Conservation (phyloP, 805 yeast genomes). For the Wickerhamiella musiphila region DNA sequence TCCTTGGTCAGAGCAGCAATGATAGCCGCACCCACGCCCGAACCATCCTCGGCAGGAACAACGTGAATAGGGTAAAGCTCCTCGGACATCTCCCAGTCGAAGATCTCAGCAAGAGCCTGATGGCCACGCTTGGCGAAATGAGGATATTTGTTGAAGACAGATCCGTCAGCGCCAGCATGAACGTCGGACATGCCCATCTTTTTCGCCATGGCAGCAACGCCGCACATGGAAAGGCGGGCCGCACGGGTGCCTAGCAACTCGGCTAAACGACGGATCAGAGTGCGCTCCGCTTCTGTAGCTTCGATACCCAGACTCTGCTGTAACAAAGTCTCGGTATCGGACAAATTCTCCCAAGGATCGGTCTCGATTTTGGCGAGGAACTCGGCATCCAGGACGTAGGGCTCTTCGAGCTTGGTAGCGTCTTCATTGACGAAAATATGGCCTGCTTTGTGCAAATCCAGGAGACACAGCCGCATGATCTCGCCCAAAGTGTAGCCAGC, state of each 20-base stretch:
- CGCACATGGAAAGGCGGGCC: constrained; percentile 83
- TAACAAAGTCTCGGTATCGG: constrained; percentile 56
- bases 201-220: constrained; percentile 83
- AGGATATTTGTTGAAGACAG: constrained; percentile 88
- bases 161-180: constrained; percentile 94
- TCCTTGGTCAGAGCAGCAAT: constrained; percentile 87
- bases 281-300: constrained; percentile 64
- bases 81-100: constrained; percentile 47
- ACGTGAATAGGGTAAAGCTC: constrained; percentile 65
- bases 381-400: constrained; percentile 76
- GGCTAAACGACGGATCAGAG: constrained; percentile 63
- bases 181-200: constrained; percentile 56
- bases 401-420: constrained; percentile 36
- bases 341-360: constrained; percentile 72
- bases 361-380: constrained; percentile 75
- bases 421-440: constrained; percentile 57
- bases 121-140: constrained; percentile 82
- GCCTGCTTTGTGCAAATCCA: constrained; percentile 52
- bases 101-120: constrained; percentile 70
- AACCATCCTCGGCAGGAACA: constrained; percentile 93
- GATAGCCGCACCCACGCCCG: constrained; percentile 97
- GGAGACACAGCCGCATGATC: constrained; percentile 58
- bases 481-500: constrained; percentile 95
- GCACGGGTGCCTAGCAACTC: constrained; percentile 84
- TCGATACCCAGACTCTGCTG: constrained; percentile 36